Base-by-base conservation (phyloP, 2,329 filamentous ascomycete species). In the Aureobasidium sp. region DNA sequence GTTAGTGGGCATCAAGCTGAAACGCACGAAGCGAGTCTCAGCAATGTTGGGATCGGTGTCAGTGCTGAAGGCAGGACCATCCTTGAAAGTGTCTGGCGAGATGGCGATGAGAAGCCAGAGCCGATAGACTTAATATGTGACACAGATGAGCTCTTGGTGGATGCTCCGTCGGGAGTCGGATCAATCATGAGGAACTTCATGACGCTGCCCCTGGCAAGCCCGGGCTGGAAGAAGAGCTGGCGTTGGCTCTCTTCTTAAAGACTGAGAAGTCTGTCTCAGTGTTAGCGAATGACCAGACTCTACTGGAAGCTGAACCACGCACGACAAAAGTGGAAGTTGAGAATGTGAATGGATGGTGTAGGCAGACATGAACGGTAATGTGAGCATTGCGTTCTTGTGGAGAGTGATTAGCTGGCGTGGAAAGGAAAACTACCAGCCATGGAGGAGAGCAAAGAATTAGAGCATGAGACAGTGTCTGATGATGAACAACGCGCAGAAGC, bases 31-130 rank as follows among this genome's bases (percentile, higher is more conserved):
- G 27, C 55, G 54, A 27, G 37, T 41, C 30, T 51, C 42, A 13
- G 30, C 25, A 9, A 55, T 5, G 34, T 59, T 60, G n/a, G 54
- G 39, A n/a, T 63, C 61, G 14, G 14, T 9, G 21, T 59, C 58
- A 30, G 58, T 61, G 36, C 37, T 61, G 59, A 63, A 63, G 5
- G 5, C 6, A 14, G 48, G 55, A 14, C 48, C 39, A 14, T 41
- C 41, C 27, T 25, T 47, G 5, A 61, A 11, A 11, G 25, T 11
- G 30, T 3, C 32, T 29, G 29, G 10, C 30, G 34, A 14, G 59
- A 34, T 3, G 44, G 49, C 3, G 48, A 30, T 0, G 48, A 42
- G 32, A 25, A 47, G 27, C 50, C 45, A 14, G 47, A 50, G n/a
- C 50, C 51, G 11, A 55, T 50, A 14, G 51, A 51, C 32, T 48